Evolutionary conservation across 805 yeast species (phyloP).

Genomic region (Starmerella gropengiesseri): DNA sequence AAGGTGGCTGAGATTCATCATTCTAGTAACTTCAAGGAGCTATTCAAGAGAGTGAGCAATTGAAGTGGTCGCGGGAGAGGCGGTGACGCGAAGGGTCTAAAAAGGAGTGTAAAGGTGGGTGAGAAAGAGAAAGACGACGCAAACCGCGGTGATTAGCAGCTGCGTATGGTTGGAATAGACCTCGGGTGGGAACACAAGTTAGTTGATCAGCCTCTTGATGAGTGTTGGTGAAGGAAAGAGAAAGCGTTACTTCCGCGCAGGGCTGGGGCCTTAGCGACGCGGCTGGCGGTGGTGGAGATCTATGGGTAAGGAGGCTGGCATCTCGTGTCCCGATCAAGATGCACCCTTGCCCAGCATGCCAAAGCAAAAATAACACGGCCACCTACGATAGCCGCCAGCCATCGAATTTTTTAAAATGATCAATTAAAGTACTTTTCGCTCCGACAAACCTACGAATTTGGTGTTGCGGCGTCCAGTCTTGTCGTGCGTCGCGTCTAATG

Average conservation of each 20-base stretch:
- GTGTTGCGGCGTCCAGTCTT: no score
- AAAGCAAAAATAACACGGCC: not conserved
- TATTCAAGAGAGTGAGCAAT: not conserved
- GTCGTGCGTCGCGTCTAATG: no score
- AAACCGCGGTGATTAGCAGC: not conserved
- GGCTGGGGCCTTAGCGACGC: constrained; percentile 5
- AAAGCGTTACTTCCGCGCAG: not conserved
- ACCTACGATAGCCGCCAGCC: no score
- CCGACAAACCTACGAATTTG: no score
- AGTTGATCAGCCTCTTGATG: not conserved
- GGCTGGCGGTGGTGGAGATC: constrained; percentile 1
- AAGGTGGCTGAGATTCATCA: constrained; percentile 26
- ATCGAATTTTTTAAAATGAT: no score
- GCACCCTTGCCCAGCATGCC: constrained; percentile 1
- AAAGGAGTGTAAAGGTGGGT: constrained; percentile 8
- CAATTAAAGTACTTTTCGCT: no score
- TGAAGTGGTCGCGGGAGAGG: not conserved
- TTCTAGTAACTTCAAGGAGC: no score
- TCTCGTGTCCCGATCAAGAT: constrained; percentile 6
- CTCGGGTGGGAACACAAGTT: no score
- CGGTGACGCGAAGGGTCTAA: not conserved
- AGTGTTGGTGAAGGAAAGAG: not conserved
- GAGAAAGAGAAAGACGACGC: constrained; percentile 5
- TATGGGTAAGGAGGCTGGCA: constrained; percentile 6
- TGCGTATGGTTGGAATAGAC: constrained; percentile 4